Percentiles rank a stretch among this genome's conserved stretches.
phyloP scores from a whole-genome alignment of 169 alveolate genomes.

The Plasmodium malariae region DNA sequence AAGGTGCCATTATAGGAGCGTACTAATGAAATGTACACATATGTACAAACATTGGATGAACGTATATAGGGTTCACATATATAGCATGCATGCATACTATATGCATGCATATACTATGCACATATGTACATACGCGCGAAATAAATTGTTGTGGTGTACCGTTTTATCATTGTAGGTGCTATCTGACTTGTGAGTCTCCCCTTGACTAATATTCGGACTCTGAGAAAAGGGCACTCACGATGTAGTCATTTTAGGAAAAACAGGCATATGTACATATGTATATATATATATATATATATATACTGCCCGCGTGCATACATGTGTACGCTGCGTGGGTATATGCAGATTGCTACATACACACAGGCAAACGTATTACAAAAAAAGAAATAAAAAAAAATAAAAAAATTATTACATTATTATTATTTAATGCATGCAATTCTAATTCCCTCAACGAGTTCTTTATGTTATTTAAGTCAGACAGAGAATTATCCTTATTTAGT shows the following conservation, averaged over 20 bases:
- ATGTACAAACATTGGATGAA: too few relatives aligned
- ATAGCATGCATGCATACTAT: too few relatives aligned
- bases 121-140: not conserved
- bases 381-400: too few relatives aligned
- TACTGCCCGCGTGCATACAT: too few relatives aligned
- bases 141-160: not conserved
- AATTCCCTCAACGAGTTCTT: conserved; percentile 26
- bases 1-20: too few relatives aligned
- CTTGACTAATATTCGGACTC: too few relatives aligned
- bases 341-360: not conserved
- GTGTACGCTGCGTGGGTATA: not conserved
- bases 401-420: conserved; percentile 6
- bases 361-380: not conserved
- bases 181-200: too few relatives aligned
- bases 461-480: conserved; percentile 22
- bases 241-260: too few relatives aligned
- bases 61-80: too few relatives aligned
- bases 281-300: not conserved
- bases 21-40: too few relatives aligned
- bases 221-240: too few relatives aligned
- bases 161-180: conserved; percentile 2
- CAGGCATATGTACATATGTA: not conserved
- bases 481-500: conserved; percentile 26
- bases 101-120: too few relatives aligned
- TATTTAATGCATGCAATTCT: conserved; percentile 28